Conservation (phyloP, 441 rosid species). For the Flueggea neowawraea region DNA sequence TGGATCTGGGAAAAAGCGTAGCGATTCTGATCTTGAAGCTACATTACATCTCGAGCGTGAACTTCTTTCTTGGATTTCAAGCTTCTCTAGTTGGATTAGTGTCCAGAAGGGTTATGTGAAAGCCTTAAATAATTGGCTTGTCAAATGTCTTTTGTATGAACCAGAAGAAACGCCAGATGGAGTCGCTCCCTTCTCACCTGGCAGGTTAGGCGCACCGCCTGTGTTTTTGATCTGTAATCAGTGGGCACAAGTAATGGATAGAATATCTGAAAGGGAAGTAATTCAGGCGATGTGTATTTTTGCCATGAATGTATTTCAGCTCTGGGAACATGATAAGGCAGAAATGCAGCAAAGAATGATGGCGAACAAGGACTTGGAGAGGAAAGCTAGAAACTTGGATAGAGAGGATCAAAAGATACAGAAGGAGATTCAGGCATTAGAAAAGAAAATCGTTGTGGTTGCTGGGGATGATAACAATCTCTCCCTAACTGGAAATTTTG, state of each 20-base stretch:
- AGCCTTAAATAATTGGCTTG: constrained; percentile 83
- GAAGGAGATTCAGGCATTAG: constrained; percentile 81
- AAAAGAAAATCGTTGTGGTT: constrained; percentile 64
- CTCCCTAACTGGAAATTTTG: constrained; percentile 42
- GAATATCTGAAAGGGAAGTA: constrained; percentile 88
- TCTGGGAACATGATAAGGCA: constrained; percentile 73
- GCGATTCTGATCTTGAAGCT: constrained; percentile 63
- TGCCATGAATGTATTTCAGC: constrained; percentile 59
- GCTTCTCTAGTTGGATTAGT: constrained; percentile 74
- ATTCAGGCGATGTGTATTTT: constrained; percentile 65
- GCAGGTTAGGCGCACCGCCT: constrained; percentile 90
- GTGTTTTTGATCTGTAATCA: constrained; percentile 92
- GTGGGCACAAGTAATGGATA: constrained; percentile 82
- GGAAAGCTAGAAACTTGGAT: constrained; percentile 58
- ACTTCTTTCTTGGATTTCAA: constrained; percentile 64
- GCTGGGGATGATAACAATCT: constrained; percentile 42
- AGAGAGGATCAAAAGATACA: constrained; percentile 81
- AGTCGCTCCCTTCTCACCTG: constrained; percentile 82
- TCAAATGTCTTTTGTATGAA: constrained; percentile 75
- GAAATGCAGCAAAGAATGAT: constrained; percentile 51
- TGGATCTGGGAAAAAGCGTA: constrained; percentile 56
- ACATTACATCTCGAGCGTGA: constrained; percentile 73
- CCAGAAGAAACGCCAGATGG: constrained; percentile 95
- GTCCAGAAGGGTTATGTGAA: constrained; percentile 75
- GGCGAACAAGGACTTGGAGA: constrained; percentile 59